Percentiles rank a stretch among this genome's conserved stretches.
These are phyloP conservation scores for Parastagonospora avenae DNA, from an alignment of 2,329 filamentous ascomycete genomes.

Conservation along the genomic window DNA sequence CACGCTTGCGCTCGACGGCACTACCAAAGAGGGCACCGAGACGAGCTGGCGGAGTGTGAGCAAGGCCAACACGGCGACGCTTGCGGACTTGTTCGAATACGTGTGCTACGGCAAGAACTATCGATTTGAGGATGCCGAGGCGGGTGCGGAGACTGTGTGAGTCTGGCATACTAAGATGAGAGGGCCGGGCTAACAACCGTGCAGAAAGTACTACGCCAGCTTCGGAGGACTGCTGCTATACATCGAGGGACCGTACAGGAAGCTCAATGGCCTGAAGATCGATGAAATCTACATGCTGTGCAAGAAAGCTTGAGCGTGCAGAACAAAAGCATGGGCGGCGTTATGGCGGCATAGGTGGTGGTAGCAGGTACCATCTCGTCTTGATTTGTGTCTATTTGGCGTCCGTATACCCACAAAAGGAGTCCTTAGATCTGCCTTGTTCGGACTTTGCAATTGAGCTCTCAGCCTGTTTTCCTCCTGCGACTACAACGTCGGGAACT, in stretches of 20 bases:
- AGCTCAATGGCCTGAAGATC: slow-evolving; percentile 87
- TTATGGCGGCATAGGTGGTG: slow-evolving; percentile 29
- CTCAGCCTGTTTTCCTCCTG: not conserved
- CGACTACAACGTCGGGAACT: slow-evolving; percentile 65
- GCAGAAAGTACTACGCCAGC: slow-evolving; percentile 88
- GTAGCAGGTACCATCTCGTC: slow-evolving; percentile 31
- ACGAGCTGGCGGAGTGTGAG: slow-evolving; percentile 68
- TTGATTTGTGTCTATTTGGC: slow-evolving; percentile 32
- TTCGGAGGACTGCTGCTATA: slow-evolving; percentile 92
- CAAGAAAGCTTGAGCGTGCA: slow-evolving; percentile 70
- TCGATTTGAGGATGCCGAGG: slow-evolving; percentile 82
- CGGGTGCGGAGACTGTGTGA: slow-evolving; percentile 75
- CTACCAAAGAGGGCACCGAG: slow-evolving; percentile 56
- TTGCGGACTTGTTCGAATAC: slow-evolving; percentile 84
- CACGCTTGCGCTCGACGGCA: slow-evolving; percentile 84
- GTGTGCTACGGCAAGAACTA: slow-evolving; percentile 90
- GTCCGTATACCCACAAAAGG: slow-evolving; percentile 40
- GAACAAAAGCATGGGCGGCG: slow-evolving; percentile 37
- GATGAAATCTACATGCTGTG: slow-evolving; percentile 92
- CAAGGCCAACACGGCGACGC: slow-evolving; percentile 57
- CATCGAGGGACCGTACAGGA: slow-evolving; percentile 93
- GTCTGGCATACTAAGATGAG: slow-evolving; percentile 42
- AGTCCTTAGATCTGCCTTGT: slow-evolving; percentile 18
- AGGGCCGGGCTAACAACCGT: slow-evolving; percentile 26
- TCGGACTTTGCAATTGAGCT: not conserved